Base-by-base conservation (phyloP, 768 basidiomycete genomes). In the Suillus tomentosus region DNA sequence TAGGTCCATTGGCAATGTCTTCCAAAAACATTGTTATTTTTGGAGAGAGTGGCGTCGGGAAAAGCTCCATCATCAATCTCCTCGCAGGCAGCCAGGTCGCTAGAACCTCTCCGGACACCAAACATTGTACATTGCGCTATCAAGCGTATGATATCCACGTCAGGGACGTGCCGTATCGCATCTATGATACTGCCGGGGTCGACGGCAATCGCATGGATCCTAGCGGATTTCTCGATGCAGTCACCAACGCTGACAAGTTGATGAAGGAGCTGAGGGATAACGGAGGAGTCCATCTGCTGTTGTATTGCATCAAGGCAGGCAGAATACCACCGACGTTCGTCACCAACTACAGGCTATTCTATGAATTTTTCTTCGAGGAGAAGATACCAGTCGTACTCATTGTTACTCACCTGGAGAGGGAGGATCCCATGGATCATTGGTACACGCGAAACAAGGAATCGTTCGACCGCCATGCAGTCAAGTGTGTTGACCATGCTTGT, bases 71-170 rank as follows among this genome's bases (percentile, higher is more conserved):
- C 42, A 45, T 61, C 39, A 61, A 61, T 31, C 75, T 83, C 67
- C 45, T 81, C 50, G 64, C 65, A 19, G 75, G 74, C 40, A 62
- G 64, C 8, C 61, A 73, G 10, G 62, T 65, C 7, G 80, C 80
- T 17, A 60, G 53, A 19, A 74, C 73, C 17, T 80, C 79, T n/a
- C 67, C 72, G 11, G 69, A 72, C n/a, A 75, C 75, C 11, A 43
- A 64, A 2, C 78, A 79, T 6, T 79, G 77, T 64, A 83, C 82
- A 1, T 72, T 79, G 45, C 62, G 72, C 13, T 72, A 64, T 57
- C 62, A 62, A 1, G 34, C 64, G 2, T 77, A 81, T 65, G 55
- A 69, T 5, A 67, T 73, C 34, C 60, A 22, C 42, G 71, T 78
- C 60, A 14, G 48, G 1, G 69, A 56, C 37, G 64, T 42, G 27